phyloP scores from a whole-genome alignment of 495 filamentous ascomycete genomes.

The Aspergillus baeticus region DNA sequence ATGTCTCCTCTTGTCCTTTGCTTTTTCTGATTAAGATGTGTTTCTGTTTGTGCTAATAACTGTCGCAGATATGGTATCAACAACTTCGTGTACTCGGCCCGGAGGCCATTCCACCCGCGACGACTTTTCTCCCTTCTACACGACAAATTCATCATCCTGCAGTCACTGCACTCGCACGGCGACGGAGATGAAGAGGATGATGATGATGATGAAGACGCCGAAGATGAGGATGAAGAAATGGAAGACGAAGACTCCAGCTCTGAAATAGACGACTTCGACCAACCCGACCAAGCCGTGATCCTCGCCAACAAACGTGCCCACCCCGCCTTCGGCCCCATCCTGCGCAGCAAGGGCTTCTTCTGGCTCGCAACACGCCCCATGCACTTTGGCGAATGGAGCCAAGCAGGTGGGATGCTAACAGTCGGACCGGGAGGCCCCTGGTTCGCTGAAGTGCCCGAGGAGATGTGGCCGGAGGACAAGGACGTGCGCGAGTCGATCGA shows the following conservation, averaged over 20 bases:
- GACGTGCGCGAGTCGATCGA: conserved; percentile 42
- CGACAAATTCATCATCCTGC: conserved; percentile 54
- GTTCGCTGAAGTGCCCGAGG: conserved; percentile 48
- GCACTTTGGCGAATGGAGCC: conserved; percentile 57
- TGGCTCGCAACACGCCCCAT: conserved; percentile 46
- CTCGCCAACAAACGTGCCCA: conserved; percentile 43
- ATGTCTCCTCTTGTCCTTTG: conserved; percentile 13
- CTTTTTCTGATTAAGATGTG: background rate
- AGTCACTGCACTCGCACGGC: conserved; percentile 26
- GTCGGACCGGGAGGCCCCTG: conserved; percentile 52
- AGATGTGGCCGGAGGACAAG: conserved; percentile 44
- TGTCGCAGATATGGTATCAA: conserved; percentile 47
- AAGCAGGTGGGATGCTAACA: conserved; percentile 59
- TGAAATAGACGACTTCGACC: conserved; percentile 38
- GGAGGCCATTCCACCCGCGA: conserved; percentile 53
- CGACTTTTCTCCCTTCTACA: conserved; percentile 49
- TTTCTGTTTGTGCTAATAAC: conserved; percentile 1
- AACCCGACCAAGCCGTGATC: conserved; percentile 35
- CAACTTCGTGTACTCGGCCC: conserved; percentile 54
- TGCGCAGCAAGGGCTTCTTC: conserved; percentile 49
- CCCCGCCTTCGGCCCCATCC: conserved; percentile 39
- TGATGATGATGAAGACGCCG: conserved; percentile 29
- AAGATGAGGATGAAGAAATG: conserved; percentile 27
- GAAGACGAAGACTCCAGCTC: conserved; percentile 21
- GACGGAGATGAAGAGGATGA: conserved; percentile 38